Conservation (phyloP, 2,329 filamentous ascomycete genomes). For the Colletotrichum brevisporum region DNA sequence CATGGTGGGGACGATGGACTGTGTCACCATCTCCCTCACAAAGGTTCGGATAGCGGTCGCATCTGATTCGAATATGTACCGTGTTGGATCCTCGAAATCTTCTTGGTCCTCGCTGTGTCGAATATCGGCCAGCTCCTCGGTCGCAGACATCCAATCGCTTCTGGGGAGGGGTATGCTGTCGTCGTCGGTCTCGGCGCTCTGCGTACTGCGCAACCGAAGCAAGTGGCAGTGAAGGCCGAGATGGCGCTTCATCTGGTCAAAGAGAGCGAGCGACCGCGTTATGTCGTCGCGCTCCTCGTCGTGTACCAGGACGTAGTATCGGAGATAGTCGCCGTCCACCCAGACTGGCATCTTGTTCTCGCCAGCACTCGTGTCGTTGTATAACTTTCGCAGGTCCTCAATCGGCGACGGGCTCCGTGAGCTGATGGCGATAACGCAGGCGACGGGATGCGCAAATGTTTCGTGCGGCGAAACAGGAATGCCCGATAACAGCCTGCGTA, state of each 20-base stretch:
- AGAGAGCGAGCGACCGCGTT: conserved; percentile 86
- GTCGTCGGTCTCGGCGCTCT: conserved; percentile 90
- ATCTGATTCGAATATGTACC: conserved; percentile 93
- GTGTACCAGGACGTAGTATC: conserved; percentile 96
- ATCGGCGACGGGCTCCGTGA: conserved; percentile 88
- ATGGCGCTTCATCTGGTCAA: conserved; percentile 99
- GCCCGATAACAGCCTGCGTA: conserved; percentile 86
- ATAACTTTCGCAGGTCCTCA: conserved; percentile 87
- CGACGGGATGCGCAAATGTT: conserved; percentile 94
- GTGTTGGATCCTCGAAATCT: conserved; percentile 78
- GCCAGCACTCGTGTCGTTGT: conserved; percentile 86
- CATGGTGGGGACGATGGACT: conserved; percentile 96
- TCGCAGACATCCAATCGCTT: conserved; percentile 90
- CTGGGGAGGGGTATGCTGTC: conserved; percentile 86
- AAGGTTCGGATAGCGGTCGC: conserved; percentile 89
- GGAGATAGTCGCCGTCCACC: conserved; percentile 91
- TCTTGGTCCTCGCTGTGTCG: conserved; percentile 77
- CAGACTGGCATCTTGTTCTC: conserved; percentile 82
- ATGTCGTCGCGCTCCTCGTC: conserved; percentile 98
- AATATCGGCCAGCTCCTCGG: conserved; percentile 85
- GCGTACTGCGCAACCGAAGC: conserved; percentile 84
- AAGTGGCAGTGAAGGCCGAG: conserved; percentile 96
- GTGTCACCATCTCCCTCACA: conserved; percentile 93
- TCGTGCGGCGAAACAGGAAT: conserved; percentile 86
- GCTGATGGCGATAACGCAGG: conserved; percentile 94